Percentiles rank a stretch among this genome's conserved stretches.
Conservation (phyloP, 306 rosid genomes). For the Phaseolus lunatus region DNA sequence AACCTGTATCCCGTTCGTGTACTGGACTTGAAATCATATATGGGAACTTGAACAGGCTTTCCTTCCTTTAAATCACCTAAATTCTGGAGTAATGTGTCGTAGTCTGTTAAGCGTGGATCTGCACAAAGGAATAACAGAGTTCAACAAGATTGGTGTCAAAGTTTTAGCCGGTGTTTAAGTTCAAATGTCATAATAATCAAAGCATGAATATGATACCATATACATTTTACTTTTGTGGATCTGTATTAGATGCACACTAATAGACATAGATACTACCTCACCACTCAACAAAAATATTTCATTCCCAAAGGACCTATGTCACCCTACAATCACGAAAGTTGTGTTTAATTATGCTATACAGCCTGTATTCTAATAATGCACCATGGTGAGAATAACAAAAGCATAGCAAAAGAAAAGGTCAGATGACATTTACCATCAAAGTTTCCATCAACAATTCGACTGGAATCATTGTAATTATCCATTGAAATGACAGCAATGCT, state of each 20-base stretch:
- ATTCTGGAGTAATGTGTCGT: conserved; percentile 89
- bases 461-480: conserved; percentile 95
- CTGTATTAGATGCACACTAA: conserved; percentile 17
- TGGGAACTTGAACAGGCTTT: conserved; percentile 80
- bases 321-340: conserved; percentile 21
- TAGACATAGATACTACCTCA: conserved; percentile 3
- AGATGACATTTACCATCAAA: conserved; percentile 77
- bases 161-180: conserved; percentile 23
- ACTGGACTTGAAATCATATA: conserved; percentile 97
- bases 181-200: conserved; percentile 37
- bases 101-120: conserved; percentile 99
- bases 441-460: conserved; percentile 98
- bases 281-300: background rate
- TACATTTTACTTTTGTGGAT: conserved; percentile 31
- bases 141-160: conserved; percentile 35
- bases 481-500: conserved; percentile 96
- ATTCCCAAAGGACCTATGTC: conserved; percentile 21
- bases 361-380: conserved; percentile 26
- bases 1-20: conserved; percentile 95
- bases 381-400: conserved; percentile 37
- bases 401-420: conserved; percentile 37
- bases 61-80: conserved; percentile 87
- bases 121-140: conserved; percentile 44
- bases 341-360: conserved; percentile 25
- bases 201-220: conserved; percentile 33